Evolutionary conservation across 1,284 basidiomycete genomes (phyloP).

Genomic region (Marasmius oreades): DNA sequence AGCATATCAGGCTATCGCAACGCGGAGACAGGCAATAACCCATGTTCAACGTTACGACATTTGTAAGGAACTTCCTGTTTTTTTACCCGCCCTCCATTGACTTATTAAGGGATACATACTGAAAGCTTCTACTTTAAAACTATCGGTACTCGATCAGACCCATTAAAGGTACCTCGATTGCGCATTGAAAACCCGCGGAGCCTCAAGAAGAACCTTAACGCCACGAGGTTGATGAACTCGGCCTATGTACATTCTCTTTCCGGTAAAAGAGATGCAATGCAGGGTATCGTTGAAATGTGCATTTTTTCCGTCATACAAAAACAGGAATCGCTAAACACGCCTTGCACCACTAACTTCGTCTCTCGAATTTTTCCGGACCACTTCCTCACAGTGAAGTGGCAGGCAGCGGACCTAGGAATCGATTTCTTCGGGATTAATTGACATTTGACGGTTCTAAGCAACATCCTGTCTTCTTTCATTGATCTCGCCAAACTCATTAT

Average conservation of each 20-base stretch:
- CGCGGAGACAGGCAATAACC: no score
- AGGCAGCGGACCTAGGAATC: not conserved
- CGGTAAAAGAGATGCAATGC: not conserved
- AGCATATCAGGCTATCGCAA: no score
- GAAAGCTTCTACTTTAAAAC: not conserved
- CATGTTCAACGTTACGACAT: no score
- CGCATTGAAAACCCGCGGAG: not conserved
- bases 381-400: not conserved
- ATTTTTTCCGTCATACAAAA: not conserved
- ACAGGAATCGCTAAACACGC: not conserved
- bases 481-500: not conserved
- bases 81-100: not conserved
- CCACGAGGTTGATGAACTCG: not conserved
- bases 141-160: not conserved
- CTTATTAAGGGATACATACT: not conserved
- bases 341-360: not conserved
- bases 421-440: conserved; percentile 1
- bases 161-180: not conserved
- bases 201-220: not conserved
- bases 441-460: not conserved
- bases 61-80: no score
- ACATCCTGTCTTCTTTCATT: not conserved
- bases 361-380: not conserved
- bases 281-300: no score
- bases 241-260: not conserved